Evolutionary conservation across 129 eudicot species (phyloP), one percentile per base, ranked within the genome.

Genomic region (Scalesia atractyloides): DNA sequence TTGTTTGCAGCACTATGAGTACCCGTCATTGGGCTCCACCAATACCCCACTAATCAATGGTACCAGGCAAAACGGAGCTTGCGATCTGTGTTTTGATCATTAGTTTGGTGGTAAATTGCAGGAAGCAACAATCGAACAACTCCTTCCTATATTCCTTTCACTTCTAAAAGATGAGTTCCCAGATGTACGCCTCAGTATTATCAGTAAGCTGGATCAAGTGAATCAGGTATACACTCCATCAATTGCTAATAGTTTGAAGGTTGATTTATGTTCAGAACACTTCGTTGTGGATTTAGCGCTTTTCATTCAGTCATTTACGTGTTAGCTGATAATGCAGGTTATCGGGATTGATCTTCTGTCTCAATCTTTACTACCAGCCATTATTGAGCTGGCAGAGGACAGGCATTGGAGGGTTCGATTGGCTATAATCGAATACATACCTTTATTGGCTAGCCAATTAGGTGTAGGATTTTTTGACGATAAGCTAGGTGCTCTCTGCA

Each of bases 381-480:
- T 91, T 48, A 96, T 91, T 60, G 97, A 91, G 89, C 93, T 91
- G 68, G 97, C 97, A 8, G 97, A 91, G 72, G 97, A 91, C 70
- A 89, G 97, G 73, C 97, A 91, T 80, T 91, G 97, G 97, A 79
- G 97, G 69, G 97, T 91, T 16, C 90, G 97, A 4, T 89, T 91
- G 57, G 97, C 97, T 64, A 88, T 91, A 56, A 91, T 91, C 7
- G 97, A 91, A 78, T 91, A 91, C 73, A 91, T 91, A 57, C 97
- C 97, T 59, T 62, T 91, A 43, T 82, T 91, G 86, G 97, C 96
- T 64, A 91, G 97, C 79, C 97, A 91, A 57, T 70, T 91, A 64
- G 97, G 97, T 72, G 91, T 91, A 53, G 96, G 97, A 14, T 91
- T 91, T 85, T 91, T 91, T 72, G 97, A 91, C 77, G 97, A 91